These are phyloP conservation scores for Fonsecaea multimorphosa DNA, from an alignment of 2,329 filamentous ascomycete genomes.

Conservation along the genomic window DNA sequence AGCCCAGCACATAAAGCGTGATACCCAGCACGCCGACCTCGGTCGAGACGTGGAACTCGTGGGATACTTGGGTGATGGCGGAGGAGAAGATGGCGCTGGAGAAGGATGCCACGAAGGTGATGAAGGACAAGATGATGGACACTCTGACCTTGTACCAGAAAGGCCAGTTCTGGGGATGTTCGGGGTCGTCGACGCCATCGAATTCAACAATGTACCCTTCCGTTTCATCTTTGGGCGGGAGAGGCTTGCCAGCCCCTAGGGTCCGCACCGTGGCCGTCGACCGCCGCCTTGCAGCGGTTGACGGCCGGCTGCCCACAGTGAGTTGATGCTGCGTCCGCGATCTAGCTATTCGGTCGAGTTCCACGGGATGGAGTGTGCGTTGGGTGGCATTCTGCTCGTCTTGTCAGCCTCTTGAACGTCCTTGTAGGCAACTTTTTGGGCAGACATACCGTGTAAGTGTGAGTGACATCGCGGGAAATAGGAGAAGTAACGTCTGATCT, in stretches of 20 bases:
- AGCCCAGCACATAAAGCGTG: conserved; percentile 51
- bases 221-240: conserved; percentile 60
- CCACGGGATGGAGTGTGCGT: conserved; percentile 18
- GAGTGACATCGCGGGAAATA: conserved; percentile 5
- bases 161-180: conserved; percentile 67
- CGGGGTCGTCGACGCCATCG: conserved; percentile 62
- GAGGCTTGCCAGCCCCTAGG: conserved; percentile 62
- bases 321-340: conserved; percentile 40
- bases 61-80: conserved; percentile 64
- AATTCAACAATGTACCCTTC: conserved; percentile 73
- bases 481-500: conserved; percentile 1
- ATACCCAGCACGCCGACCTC: conserved; percentile 55
- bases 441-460: conserved; percentile 15
- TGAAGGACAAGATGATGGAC: conserved; percentile 30
- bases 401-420: neutral
- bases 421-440: neutral
- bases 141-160: conserved; percentile 46
- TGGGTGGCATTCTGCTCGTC: conserved; percentile 17
- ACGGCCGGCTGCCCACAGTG: conserved; percentile 44
- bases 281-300: conserved; percentile 45
- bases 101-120: conserved; percentile 38
- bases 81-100: conserved; percentile 44
- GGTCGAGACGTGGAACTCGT: conserved; percentile 52
- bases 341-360: conserved; percentile 17
- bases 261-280: conserved; percentile 44